Percentiles rank a stretch among this genome's conserved stretches.
These are phyloP conservation scores for Trichoderma guizhouense DNA, from an alignment of 2,329 filamentous ascomycete species.

Conservation along the genomic window DNA sequence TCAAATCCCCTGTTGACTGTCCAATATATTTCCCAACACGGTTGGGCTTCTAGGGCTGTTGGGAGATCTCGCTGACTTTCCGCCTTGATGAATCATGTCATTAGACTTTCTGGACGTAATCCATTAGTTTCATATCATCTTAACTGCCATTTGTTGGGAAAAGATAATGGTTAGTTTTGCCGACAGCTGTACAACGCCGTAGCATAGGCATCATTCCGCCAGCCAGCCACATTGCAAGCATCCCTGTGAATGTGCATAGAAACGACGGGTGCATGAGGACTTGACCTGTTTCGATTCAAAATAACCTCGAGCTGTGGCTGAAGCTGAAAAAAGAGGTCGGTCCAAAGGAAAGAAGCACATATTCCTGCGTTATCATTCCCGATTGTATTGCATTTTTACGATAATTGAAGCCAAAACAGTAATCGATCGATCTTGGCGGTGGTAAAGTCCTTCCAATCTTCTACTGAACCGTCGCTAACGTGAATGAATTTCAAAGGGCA, in stretches of 20 bases:
- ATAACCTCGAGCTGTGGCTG: background rate
- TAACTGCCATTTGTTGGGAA: background rate
- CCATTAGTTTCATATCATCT: background rate
- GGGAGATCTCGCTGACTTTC: too few species aligned
- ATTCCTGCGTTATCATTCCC: background rate
- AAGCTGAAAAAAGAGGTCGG: background rate
- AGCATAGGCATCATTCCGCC: too few species aligned
- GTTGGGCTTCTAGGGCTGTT: too few species aligned
- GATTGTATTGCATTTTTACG: background rate
- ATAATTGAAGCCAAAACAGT: background rate
- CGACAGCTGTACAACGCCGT: background rate
- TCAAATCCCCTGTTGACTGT: too few species aligned
- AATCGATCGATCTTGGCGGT: background rate
- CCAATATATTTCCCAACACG: too few species aligned
- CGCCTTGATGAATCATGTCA: too few species aligned
- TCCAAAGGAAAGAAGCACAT: background rate
- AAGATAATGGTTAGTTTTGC: background rate
- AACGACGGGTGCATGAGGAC: too few species aligned
- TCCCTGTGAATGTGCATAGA: background rate
- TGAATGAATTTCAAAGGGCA: background rate
- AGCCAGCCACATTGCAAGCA: background rate
- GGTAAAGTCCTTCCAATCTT: background rate
- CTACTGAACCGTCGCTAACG: background rate
- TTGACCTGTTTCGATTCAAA: background rate
- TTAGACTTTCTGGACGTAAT: too few species aligned